These are phyloP conservation scores for Cocos nucifera DNA, from an alignment of 176 grass and related monocot genomes.

Conservation along the genomic window DNA sequence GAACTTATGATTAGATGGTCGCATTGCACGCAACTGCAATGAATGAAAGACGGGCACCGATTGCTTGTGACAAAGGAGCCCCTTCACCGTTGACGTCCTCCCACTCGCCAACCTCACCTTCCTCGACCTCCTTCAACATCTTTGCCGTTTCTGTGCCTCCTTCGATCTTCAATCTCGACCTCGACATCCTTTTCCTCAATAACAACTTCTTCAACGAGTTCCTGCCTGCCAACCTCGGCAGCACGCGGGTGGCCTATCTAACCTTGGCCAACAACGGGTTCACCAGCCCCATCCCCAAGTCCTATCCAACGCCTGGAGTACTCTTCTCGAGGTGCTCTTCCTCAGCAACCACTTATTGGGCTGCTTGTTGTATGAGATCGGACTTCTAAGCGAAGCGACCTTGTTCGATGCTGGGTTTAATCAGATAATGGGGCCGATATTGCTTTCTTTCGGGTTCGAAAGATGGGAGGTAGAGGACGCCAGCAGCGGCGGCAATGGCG, in stretches of 20 bases:
- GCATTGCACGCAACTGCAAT: too few species aligned
- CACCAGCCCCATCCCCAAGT: slow-evolving; percentile 56
- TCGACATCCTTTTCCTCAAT: slow-evolving; percentile 83
- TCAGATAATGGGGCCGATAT: slow-evolving; percentile 64
- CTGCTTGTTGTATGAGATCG: slow-evolving; percentile 80
- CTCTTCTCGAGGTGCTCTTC: slow-evolving; percentile 75
- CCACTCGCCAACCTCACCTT: slow-evolving; percentile 52
- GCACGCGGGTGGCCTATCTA: slow-evolving; percentile 59
- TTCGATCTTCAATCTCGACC: slow-evolving; percentile 26
- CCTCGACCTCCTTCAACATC: slow-evolving; percentile 73
- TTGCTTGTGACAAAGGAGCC: too few species aligned
- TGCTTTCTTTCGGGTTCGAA: slow-evolving; percentile 36
- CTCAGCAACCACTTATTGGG: slow-evolving; percentile 72
- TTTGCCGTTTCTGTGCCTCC: slow-evolving; percentile 34
- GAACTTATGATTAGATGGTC: too few species aligned
- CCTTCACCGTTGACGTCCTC: slow-evolving; percentile 46
- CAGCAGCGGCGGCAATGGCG: too few species aligned
- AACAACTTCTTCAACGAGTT: slow-evolving; percentile 55
- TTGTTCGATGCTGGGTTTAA: slow-evolving; percentile 94
- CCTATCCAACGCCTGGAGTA: slow-evolving; percentile 33
- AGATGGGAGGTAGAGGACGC: too few species aligned
- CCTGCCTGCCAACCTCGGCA: slow-evolving; percentile 55
- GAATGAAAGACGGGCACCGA: too few species aligned
- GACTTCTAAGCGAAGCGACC: slow-evolving; percentile 54
- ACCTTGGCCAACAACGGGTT: slow-evolving; percentile 79